Percentiles rank a stretch among this genome's conserved stretches.
Conservation (phyloP, 1,139 yeast genomes). For the Blastobotrys arbuscula region DNA sequence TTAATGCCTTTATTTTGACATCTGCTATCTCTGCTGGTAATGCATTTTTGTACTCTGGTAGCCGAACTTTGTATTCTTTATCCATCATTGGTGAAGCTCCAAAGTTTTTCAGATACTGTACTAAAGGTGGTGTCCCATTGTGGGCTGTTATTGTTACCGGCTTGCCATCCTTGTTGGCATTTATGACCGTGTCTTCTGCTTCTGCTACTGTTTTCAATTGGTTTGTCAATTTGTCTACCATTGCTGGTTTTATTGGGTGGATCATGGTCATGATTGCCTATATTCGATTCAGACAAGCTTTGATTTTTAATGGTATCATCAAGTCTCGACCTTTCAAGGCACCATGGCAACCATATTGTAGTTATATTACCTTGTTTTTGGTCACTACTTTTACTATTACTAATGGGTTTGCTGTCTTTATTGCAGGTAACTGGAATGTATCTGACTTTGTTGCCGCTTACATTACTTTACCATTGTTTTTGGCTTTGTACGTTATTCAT, state of each 20-base stretch:
- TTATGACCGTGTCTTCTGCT: constrained; percentile 32
- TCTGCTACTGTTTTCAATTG: constrained; percentile 46
- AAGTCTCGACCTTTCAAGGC: constrained; percentile 40
- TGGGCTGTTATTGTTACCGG: constrained; percentile 57
- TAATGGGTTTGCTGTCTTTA: constrained; percentile 66
- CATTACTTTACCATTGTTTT: constrained; percentile 44
- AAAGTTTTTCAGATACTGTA: constrained; percentile 61
- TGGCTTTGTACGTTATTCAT: constrained; percentile 46
- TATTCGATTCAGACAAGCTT: constrained; percentile 47
- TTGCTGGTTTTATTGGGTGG: constrained; percentile 53
- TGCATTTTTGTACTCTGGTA: constrained; percentile 70
- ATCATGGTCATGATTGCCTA: constrained; percentile 45
- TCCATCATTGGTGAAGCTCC: constrained; percentile 84
- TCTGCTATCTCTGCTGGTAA: constrained; percentile 70
- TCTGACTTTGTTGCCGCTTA: constrained; percentile 49
- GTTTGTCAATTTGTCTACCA: constrained; percentile 50
- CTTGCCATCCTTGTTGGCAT: constrained; percentile 44
- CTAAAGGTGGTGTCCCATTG: constrained; percentile 68
- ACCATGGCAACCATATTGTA: constrained; percentile 43
- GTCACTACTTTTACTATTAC: constrained; percentile 48
- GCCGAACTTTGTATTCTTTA: constrained; percentile 78
- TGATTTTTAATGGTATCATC: constrained; percentile 28
- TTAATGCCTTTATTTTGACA: constrained; percentile 66
- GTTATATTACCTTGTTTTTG: constrained; percentile 43
- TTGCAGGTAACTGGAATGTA: constrained; percentile 46